Evolutionary conservation across 2,329 filamentous ascomycete species (phyloP).

Genomic region (Thielaviopsis populi): DNA sequence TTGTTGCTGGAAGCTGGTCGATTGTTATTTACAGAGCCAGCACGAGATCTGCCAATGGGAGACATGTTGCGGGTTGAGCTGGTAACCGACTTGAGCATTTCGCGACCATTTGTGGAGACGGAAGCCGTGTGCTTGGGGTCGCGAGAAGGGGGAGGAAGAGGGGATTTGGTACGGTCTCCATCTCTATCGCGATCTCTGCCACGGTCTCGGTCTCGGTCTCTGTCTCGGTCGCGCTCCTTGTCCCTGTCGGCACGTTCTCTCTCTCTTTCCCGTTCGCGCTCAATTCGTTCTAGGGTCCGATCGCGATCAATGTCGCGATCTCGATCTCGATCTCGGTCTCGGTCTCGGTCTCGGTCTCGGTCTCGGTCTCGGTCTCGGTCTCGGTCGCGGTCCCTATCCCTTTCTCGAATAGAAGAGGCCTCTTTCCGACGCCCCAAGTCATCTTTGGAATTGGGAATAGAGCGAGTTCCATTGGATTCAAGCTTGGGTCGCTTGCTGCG

Average conservation of each 20-base stretch:
- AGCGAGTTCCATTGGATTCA: slow-evolving; percentile 1
- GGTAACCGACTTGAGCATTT: slow-evolving; percentile 23
- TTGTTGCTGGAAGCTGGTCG: slow-evolving; percentile 1
- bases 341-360: not conserved
- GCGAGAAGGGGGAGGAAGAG: slow-evolving; percentile 1
- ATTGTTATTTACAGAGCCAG: slow-evolving; percentile 27
- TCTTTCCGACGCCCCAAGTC: slow-evolving; percentile 8
- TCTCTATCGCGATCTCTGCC: not conserved
- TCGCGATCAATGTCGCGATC: slow-evolving; percentile 8
- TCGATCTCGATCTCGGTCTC: not conserved
- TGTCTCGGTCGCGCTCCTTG: not conserved
- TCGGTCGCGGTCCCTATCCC: slow-evolving; percentile 7
- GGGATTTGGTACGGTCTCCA: slow-evolving; percentile 9
- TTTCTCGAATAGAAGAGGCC: not conserved
- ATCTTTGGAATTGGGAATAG: not conserved
- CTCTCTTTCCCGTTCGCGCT: not conserved
- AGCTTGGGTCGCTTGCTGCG: not conserved
- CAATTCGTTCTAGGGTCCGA: not conserved
- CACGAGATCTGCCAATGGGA: slow-evolving; percentile 25
- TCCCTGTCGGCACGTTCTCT: not conserved
- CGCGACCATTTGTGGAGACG: slow-evolving; percentile 26
- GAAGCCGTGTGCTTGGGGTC: not conserved
- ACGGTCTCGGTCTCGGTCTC: not conserved
- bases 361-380: slow-evolving; percentile 8
- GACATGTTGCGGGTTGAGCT: slow-evolving; percentile 23